Evolutionary conservation across 2,329 filamentous ascomycete genomes (phyloP).

Genomic region (Ophiostoma perfectum): DNA sequence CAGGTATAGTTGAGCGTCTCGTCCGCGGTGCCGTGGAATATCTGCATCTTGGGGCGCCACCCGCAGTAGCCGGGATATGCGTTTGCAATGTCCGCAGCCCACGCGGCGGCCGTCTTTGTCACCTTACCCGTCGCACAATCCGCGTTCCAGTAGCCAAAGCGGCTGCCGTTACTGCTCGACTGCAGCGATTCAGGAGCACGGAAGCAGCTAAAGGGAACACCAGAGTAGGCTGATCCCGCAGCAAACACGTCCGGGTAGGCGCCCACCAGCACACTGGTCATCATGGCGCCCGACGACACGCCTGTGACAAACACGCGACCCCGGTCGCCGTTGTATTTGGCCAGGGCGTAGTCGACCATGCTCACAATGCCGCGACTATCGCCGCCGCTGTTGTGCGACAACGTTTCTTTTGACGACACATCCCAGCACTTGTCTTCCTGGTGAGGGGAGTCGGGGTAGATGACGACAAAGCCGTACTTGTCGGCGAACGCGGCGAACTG

Average conservation of each 20-base stretch:
- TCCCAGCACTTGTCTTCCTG: slow-evolving; percentile 52
- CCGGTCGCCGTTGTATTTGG: not conserved
- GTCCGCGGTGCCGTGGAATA: not conserved
- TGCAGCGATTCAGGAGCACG: not conserved
- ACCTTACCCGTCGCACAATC: not conserved
- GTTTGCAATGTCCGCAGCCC: not conserved
- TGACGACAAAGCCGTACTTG: slow-evolving; percentile 48
- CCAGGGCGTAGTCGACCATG: not conserved
- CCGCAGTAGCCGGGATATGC: not conserved
- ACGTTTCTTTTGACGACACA: slow-evolving; percentile 40
- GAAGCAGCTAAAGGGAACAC: not conserved
- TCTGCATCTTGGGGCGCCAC: not conserved
- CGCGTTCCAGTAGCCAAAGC: not conserved
- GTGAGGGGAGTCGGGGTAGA: slow-evolving; percentile 39
- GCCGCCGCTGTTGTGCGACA: not conserved
- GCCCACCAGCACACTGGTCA: not conserved
- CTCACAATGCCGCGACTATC: not conserved
- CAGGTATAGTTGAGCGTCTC: not conserved
- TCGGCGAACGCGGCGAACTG: slow-evolving; percentile 51
- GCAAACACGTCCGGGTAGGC: not conserved
- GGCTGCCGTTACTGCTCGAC: not conserved
- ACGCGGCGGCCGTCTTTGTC: not conserved
- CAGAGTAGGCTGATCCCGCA: not conserved
- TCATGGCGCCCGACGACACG: not conserved
- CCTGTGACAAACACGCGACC: not conserved